Conservation (phyloP, 176 grass and related monocot genomes). For the Avena sativa region DNA sequence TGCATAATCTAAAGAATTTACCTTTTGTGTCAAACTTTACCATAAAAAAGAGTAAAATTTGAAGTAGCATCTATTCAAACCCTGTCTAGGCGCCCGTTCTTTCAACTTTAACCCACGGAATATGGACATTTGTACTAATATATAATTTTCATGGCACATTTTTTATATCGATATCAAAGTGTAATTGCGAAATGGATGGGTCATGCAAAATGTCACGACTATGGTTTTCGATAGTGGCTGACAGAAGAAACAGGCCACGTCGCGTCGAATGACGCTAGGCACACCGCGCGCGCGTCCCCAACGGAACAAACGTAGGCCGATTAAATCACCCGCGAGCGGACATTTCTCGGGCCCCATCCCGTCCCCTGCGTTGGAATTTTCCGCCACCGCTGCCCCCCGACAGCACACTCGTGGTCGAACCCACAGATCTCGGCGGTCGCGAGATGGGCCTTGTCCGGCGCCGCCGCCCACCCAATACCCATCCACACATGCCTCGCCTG, state of each 20-base stretch:
- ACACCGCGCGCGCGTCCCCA: not conserved
- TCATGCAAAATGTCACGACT: no score
- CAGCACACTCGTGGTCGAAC: not conserved
- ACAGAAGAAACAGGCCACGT: not conserved
- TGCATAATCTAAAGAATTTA: no score
- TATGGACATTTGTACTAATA: no score
- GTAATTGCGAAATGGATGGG: no score
- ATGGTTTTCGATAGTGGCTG: not conserved
- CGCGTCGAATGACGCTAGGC: not conserved
- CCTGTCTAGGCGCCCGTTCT: no score
- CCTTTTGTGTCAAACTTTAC: no score
- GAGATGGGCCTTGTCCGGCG: not conserved
- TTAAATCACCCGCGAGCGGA: not conserved
- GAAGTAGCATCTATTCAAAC: no score
- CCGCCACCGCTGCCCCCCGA: slow-evolving; percentile 7
- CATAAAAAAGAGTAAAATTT: no score
- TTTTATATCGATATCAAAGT: no score
- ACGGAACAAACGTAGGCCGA: no score
- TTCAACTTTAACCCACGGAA: no score
- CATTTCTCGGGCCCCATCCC: not conserved
- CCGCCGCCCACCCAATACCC: slow-evolving; percentile 7
- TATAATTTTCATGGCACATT: no score
- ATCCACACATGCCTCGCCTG: not conserved
- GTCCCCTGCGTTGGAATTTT: not conserved
- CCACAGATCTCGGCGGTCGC: not conserved